Evolutionary conservation across 2,329 filamentous ascomycete species (phyloP).

Genomic region (Anthostomella pinea): DNA sequence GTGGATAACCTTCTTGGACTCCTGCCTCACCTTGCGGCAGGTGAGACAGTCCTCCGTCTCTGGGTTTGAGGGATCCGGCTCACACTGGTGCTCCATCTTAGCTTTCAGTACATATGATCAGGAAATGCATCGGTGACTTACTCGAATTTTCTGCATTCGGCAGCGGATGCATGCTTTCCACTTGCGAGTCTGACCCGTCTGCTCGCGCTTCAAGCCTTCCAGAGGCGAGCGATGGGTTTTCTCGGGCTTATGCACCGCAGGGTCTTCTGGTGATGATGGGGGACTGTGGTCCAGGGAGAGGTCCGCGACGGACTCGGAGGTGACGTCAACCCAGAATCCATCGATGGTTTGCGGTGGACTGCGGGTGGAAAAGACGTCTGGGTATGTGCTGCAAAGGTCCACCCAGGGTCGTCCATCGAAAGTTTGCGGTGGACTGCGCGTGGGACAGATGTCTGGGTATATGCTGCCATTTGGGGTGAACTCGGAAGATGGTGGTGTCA

Average conservation of each 20-base stretch:
- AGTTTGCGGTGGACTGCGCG: too few relatives aligned
- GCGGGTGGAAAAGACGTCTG: too few relatives aligned
- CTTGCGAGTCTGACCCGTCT: conserved; percentile 25
- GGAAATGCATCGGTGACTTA: too few relatives aligned
- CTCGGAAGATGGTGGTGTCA: too few relatives aligned
- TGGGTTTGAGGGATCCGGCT: conserved; percentile 30
- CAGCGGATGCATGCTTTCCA: conserved; percentile 43
- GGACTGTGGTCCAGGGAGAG: neutral
- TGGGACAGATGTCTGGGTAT: too few relatives aligned
- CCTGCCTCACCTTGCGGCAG: conserved; percentile 37
- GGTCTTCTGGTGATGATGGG: conserved; percentile 2
- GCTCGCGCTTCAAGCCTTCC: conserved; percentile 15
- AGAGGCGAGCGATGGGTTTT: conserved; percentile 15
- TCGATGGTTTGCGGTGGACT: too few relatives aligned
- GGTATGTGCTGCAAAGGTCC: too few relatives aligned
- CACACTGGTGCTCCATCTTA: too few relatives aligned
- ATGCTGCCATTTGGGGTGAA: too few relatives aligned
- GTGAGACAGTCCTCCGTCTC: conserved; percentile 35
- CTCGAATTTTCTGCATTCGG: conserved; percentile 42
- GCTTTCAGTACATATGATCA: too few relatives aligned
- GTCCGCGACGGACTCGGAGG: neutral
- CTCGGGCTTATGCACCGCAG: conserved; percentile 4
- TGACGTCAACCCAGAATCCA: conserved; percentile 1
- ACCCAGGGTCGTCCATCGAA: too few relatives aligned
- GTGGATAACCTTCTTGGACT: conserved; percentile 48